Base-by-base conservation (phyloP, 345 rosid genomes). In the Citrus maxima region DNA sequence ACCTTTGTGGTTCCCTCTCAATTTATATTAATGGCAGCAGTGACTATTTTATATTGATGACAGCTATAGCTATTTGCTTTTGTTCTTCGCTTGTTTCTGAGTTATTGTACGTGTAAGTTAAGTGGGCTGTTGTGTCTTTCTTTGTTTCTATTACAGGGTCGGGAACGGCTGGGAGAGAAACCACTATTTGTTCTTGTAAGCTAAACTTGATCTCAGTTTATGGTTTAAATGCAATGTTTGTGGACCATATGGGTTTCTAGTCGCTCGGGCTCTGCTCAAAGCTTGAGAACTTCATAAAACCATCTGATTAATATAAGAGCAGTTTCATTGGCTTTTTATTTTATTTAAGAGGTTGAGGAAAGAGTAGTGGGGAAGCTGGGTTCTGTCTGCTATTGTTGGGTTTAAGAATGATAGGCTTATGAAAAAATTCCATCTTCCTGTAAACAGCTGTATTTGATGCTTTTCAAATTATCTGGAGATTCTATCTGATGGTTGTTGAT, bases 101-200 rank as follows among this genome's bases (percentile, higher is more conserved):
- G 14, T 46, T 61, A 68, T 22, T 64, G 51, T 49, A 28, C 24
- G 32, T 40, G 59, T n/a, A 12, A 59, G 24, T 42, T 54, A 62
- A 75, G 38, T 27, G 61, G 28, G 4, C 7, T 32, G 16, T 10
- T 78, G 32, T 38, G 30, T 46, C 32, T 14, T 68, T 68, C 49
- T 69, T 69, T 81, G 27, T 72, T 82, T 54, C 60, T 59, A 49
- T 86, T 84, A 42, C 88, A 95, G 92, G 99, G 98, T 42, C 89
- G 90, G 78, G 93, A 94, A 21, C 89, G 89, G 51, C 79, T 96
- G 76, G 97, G 94, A 72, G 93, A 88, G 75, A 90, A 85, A 8
- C 94, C 98, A 5, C 82, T 93, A 18, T 96, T 91, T 78, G 97
- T 96, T 78, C 98, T 94, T 27, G 85, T 94, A 60, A 87, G 85